A percentile compares a stretch with the other conserved stretches of the same genome.
Conservation (phyloP, 176 grass and related monocot genomes). For the Oryza longistaminata region DNA sequence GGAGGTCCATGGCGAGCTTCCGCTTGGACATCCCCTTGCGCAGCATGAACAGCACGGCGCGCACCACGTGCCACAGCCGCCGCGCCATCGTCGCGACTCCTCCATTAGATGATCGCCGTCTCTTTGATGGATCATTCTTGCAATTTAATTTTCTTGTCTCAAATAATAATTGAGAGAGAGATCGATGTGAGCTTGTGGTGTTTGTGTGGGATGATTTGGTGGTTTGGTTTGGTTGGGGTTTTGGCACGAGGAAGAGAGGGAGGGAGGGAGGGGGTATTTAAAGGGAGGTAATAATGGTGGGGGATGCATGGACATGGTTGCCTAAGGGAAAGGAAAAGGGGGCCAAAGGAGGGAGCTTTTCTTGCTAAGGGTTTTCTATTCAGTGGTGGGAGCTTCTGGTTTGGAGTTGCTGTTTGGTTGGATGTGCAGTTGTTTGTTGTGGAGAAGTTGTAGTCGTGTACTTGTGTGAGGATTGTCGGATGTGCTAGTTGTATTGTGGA, state of each 20-base stretch:
- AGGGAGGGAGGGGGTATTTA: conserved; percentile 47
- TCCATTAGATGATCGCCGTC: background rate
- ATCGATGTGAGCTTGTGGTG: background rate
- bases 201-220: conserved; percentile 23
- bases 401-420: conserved; percentile 3
- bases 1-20: conserved; percentile 78
- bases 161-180: too few relatives aligned
- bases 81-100: conserved; percentile 50
- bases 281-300: conserved; percentile 38
- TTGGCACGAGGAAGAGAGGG: conserved; percentile 23
- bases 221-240: conserved; percentile 17
- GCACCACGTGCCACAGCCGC: conserved; percentile 69
- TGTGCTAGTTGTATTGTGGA: too few relatives aligned
- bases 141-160: background rate
- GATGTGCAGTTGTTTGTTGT: background rate
- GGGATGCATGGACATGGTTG: background rate
- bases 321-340: background rate
- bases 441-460: too few relatives aligned
- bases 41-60: conserved; percentile 77
- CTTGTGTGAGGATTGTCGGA: too few relatives aligned
- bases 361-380: background rate
- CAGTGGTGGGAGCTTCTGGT: conserved; percentile 31
- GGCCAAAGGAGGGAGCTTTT: background rate
- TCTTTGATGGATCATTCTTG: background rate
- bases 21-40: conserved; percentile 70